Evolutionary conservation across 2,329 filamentous ascomycete genomes (phyloP), one percentile per base, ranked within the genome.

Genomic region (Pseudonectria buxi): DNA sequence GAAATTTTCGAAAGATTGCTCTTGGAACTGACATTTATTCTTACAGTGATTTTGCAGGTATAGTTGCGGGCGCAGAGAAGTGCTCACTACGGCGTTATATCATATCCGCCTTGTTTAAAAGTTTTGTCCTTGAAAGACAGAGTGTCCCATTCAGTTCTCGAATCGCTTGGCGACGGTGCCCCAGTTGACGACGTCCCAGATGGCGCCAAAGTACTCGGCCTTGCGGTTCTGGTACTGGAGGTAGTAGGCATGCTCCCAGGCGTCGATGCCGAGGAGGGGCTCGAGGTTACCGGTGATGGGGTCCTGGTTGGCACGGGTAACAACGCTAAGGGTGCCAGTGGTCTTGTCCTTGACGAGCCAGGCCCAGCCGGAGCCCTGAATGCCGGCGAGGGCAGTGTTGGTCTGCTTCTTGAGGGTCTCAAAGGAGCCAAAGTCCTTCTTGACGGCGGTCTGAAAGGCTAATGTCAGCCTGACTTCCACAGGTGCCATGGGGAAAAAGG

Each of bases 181-280:
- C 89, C 89, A 95, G 79, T 95, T 95, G 63, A 95, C 71, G 32
- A 95, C 88, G 51, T 94, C 86, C 89, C 89, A 95, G 61, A 95
- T 83, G 40, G 86, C 86, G 54, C 76, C 76, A 66, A 95, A 95
- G 74, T 95, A 95, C 70, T 95, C 88, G 39, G 83, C 88, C 79
- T 95, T 95, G 65, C 87, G 82, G 74, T 95, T 95, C 78, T 95
- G 77, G 69, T 95, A 95, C 71, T 95, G 86, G 44, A 95, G 74
- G 68, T 94, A 94, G 72, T 94, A 94, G 34, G 88, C 88, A 67
- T 95, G 88, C 73, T 95, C 88, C 88, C 88, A 95, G 36, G 88
- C 89, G 68, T 95, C 89, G 55, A 95, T 83, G 38, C 89, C 89
- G 30, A 95, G 68, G 32, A 95, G 71, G 26, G 89, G 89, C 54